Evolutionary conservation across 805 yeast genomes (phyloP), one percentile per base, ranked within the genome.

Genomic region (Schwanniomyces yamadae): DNA sequence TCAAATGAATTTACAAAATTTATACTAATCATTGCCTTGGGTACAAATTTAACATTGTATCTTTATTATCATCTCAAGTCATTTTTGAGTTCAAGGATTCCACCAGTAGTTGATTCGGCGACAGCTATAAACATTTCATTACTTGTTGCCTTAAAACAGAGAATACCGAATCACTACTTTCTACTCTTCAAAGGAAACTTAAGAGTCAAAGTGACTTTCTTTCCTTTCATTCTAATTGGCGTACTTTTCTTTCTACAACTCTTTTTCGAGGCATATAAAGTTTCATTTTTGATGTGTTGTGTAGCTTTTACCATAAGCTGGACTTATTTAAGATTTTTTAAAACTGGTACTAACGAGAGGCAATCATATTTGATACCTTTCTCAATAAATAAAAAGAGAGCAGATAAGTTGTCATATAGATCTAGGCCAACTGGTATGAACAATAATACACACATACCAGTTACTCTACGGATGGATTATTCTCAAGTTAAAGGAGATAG

Each of bases 81-180:
- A 13, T 21, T 46, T 27, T 44, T 33, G 3, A 40, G 46, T 13
- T 41, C 37, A 13, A 46, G 49, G 31, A 57, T 61, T 5, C 69
- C 73, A 23, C 66, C 71, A 4, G 75, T 75, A 13, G 60, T 77
- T 6, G 71, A 71, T 45, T 80, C 84, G 0, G 68, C 76, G 37
- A 67, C 75, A 48, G 77, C 83, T 1, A 46, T 78, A n/a, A 59
- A 75, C 25, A 61, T 77, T 46, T 84, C 80, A 1, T 73, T 78
- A 37, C 57, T 82, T 18, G 83, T 82, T 3, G 80, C 83, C 4
- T 72, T 80, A 46, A 82, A 80, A 49, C 88, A 82, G 57, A 53
- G 81, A 41, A 71, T 79, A 17, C 82, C 85, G 19, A 82, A 80
- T 48, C 77, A 81, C 59, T 63, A 79, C 44, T 54, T 77, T 45